Evolutionary conservation across 345 rosid species (phyloP).

Genomic region (Syzygium aqueum): DNA sequence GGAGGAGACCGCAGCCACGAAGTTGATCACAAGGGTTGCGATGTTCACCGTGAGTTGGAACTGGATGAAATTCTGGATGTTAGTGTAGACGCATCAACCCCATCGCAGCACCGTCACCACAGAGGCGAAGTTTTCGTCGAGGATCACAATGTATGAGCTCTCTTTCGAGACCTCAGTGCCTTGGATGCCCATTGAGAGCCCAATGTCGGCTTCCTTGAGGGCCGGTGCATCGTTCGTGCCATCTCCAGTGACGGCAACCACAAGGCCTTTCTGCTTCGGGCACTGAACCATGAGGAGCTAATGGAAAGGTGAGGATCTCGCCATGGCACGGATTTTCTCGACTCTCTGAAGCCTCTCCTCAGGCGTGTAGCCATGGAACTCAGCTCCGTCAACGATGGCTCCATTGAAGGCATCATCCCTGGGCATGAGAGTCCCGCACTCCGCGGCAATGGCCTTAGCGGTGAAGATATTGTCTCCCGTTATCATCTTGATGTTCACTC

Average conservation of each 20-base stretch:
- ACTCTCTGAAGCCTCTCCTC: conserved; percentile 36
- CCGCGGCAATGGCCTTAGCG: conserved; percentile 66
- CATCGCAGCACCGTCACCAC: conserved; percentile 55
- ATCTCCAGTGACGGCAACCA: conserved; percentile 67
- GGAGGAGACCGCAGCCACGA: conserved; percentile 69
- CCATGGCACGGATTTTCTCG: conserved; percentile 67
- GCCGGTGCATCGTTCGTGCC: conserved; percentile 79
- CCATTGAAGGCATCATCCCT: conserved; percentile 15
- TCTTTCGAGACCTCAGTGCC: conserved; percentile 83
- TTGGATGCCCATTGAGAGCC: conserved; percentile 73
- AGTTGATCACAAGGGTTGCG: conserved; percentile 59
- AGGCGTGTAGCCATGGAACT: conserved; percentile 34
- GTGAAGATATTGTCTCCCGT: conserved; percentile 74
- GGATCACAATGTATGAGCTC: conserved; percentile 72
- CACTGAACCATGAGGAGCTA: conserved; percentile 77
- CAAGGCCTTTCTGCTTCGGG: conserved; percentile 54
- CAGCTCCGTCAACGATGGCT: conserved; percentile 52
- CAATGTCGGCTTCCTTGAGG: conserved; percentile 64
- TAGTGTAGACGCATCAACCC: conserved; percentile 77
- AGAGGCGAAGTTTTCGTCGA: conserved; percentile 68
- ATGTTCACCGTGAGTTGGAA: conserved; percentile 77
- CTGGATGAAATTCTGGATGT: conserved; percentile 76
- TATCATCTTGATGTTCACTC: conserved; percentile 68
- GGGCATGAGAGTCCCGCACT: conserved; percentile 52
- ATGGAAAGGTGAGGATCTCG: conserved; percentile 70